phyloP scores from a whole-genome alignment of 257 asterid genomes.

The Avicennia marina region DNA sequence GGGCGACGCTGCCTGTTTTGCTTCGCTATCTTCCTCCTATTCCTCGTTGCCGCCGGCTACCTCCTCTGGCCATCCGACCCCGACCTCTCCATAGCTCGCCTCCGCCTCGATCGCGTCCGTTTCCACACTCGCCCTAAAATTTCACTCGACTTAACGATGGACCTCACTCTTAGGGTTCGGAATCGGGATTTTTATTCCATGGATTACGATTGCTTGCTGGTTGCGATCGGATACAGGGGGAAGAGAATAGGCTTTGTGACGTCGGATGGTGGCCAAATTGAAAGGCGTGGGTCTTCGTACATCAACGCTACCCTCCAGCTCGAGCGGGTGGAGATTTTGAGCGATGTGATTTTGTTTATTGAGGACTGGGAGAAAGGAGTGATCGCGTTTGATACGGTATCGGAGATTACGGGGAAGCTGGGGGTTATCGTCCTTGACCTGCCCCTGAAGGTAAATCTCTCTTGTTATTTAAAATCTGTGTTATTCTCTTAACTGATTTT shows the following conservation, averaged over 20 bases:
- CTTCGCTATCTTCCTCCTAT: conserved; percentile 31
- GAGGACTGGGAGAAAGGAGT: conserved; percentile 70
- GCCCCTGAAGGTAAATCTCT: conserved; percentile 56
- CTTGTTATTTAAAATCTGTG: no score
- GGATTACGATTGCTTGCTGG: conserved; percentile 42
- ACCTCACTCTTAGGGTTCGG: conserved; percentile 51
- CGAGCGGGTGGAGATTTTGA: conserved; percentile 51
- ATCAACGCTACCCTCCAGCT: conserved; percentile 73
- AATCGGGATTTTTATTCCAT: conserved; percentile 67
- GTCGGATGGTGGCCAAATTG: conserved; percentile 54
- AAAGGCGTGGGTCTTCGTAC: conserved; percentile 55
- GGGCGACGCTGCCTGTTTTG: conserved; percentile 39
- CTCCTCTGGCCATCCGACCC: conserved; percentile 89
- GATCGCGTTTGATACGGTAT: conserved; percentile 59
- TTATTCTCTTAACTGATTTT: no score
- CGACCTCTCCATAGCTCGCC: conserved; percentile 50
- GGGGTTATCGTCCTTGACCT: conserved; percentile 45
- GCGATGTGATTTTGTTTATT: conserved; percentile 53
- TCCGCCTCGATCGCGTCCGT: conserved; percentile 50
- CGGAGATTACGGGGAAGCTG: conserved; percentile 60
- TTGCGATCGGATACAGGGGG: conserved; percentile 67
- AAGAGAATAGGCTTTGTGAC: conserved; percentile 57
- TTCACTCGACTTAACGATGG: conserved; percentile 59
- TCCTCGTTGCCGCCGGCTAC: conserved; percentile 48
- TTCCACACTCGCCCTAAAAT: conserved; percentile 45